These are phyloP conservation scores for Solanum arcanum DNA, from an alignment of 257 asterid genomes.

Conservation along the genomic window DNA sequence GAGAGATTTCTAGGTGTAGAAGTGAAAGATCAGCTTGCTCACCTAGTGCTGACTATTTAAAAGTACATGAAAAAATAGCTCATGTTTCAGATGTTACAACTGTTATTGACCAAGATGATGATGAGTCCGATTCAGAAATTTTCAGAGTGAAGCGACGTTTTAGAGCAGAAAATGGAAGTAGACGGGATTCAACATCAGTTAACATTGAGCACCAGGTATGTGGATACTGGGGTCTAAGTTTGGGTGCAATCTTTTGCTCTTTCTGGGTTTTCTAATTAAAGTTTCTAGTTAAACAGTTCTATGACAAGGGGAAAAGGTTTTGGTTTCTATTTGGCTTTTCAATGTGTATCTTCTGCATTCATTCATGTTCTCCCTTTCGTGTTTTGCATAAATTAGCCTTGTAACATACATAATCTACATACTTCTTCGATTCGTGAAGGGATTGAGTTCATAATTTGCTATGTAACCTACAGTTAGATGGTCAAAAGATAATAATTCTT, in stretches of 20 bases:
- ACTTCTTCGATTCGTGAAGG: background rate
- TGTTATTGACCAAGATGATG: background rate
- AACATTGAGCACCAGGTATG: conserved; percentile 4
- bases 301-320: background rate
- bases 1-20: conserved; percentile 8
- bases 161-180: background rate
- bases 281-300: background rate
- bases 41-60: background rate
- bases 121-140: conserved; percentile 4
- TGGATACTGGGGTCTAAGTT: background rate
- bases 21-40: background rate
- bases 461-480: background rate
- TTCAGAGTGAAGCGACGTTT: conserved; percentile 12
- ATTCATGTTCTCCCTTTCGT: background rate
- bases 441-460: background rate
- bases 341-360: background rate
- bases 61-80: background rate
- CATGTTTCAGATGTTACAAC: background rate
- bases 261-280: background rate
- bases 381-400: background rate
- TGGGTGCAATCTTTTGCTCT: background rate
- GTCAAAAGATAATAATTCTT: background rate
- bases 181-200: background rate
- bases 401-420: background rate
- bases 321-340: background rate